These are phyloP conservation scores for Heliocybe sulcata DNA, from an alignment of 1,284 basidiomycete genomes.

Conservation along the genomic window DNA sequence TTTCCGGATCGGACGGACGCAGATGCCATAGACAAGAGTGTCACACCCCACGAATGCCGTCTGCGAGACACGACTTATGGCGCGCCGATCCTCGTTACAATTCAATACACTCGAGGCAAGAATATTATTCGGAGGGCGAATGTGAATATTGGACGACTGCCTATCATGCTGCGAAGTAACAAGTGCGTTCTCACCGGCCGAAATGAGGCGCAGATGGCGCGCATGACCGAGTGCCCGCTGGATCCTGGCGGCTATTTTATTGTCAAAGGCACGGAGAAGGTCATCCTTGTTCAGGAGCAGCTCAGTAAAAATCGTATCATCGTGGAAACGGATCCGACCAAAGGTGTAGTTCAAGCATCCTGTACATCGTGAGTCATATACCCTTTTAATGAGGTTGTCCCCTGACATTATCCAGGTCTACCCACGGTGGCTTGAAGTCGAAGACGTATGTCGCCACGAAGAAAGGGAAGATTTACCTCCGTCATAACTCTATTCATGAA, in stretches of 20 bases:
- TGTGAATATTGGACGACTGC: constrained; percentile 87
- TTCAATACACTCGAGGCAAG: constrained; percentile 93
- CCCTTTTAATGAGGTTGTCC: constrained; percentile 3
- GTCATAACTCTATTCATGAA: constrained; percentile 98
- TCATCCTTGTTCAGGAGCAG: constrained; percentile 98
- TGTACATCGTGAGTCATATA: constrained; percentile 81
- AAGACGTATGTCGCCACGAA: constrained; percentile 98
- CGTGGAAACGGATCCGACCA: constrained; percentile 89
- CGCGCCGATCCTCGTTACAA: constrained; percentile 91
- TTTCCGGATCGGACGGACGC: constrained; percentile 87
- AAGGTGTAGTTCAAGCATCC: constrained; percentile 91
- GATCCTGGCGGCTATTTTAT: constrained; percentile 99
- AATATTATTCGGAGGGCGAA: constrained; percentile 81
- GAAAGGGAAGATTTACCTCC: constrained; percentile 89
- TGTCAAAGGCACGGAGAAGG: constrained; percentile 99
- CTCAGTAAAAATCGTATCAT: constrained; percentile 99
- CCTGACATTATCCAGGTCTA: constrained; percentile 54
- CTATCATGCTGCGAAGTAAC: constrained; percentile 96
- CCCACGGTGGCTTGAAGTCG: constrained; percentile 95
- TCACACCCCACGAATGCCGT: constrained; percentile 97
- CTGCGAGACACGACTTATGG: constrained; percentile 95
- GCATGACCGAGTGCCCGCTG: constrained; percentile 94
- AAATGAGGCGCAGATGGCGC: constrained; percentile 77
- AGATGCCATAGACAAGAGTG: constrained; percentile 71
- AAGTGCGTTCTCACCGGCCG: constrained; percentile 86